These are phyloP conservation scores for Fomitopsis betulina DNA, from an alignment of 1,284 basidiomycete genomes.

Conservation along the genomic window DNA sequence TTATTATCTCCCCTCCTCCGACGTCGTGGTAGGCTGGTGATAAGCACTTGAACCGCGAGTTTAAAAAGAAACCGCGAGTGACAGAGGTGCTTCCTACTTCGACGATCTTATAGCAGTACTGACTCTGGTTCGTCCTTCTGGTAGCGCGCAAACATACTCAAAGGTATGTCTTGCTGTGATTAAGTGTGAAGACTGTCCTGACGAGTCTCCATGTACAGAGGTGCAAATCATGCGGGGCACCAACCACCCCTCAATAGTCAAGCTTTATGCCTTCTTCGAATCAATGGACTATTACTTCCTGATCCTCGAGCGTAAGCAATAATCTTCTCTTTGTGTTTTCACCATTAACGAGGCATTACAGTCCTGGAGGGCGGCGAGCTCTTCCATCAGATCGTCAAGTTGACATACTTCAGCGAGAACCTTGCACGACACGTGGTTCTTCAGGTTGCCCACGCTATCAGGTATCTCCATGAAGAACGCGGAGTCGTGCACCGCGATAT, in stretches of 20 bases:
- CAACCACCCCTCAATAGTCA: slow-evolving; percentile 87
- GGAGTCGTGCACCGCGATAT: slow-evolving; percentile 99
- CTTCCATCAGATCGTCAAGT: slow-evolving; percentile 99
- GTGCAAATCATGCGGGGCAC: slow-evolving; percentile 99
- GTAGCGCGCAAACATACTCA: slow-evolving; percentile 96
- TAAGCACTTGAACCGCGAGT: slow-evolving; percentile 87
- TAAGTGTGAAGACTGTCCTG: not conserved
- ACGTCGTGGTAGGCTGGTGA: slow-evolving; percentile 66
- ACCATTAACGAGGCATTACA: slow-evolving; percentile 26
- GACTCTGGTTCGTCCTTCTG: slow-evolving; percentile 20
- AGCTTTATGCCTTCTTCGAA: slow-evolving; percentile 87
- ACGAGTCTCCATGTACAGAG: slow-evolving; percentile 48
- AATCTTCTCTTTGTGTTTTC: slow-evolving; percentile 4
- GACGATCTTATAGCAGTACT: slow-evolving; percentile 15
- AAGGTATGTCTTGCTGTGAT: slow-evolving; percentile 48
- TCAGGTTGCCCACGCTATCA: slow-evolving; percentile 94
- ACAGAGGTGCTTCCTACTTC: slow-evolving; percentile 76
- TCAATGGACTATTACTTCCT: slow-evolving; percentile 93
- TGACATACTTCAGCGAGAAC: slow-evolving; percentile 98
- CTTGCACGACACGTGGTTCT: slow-evolving; percentile 94
- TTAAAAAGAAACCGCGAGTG: slow-evolving; percentile 94
- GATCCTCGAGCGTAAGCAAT: slow-evolving; percentile 78
- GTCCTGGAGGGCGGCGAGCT: slow-evolving; percentile 98
- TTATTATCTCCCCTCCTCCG: slow-evolving; percentile 18
- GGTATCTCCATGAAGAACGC: slow-evolving; percentile 95